Evolutionary conservation across 2,329 filamentous ascomycete species (phyloP).

Genomic region (Coleophoma crateriformis): DNA sequence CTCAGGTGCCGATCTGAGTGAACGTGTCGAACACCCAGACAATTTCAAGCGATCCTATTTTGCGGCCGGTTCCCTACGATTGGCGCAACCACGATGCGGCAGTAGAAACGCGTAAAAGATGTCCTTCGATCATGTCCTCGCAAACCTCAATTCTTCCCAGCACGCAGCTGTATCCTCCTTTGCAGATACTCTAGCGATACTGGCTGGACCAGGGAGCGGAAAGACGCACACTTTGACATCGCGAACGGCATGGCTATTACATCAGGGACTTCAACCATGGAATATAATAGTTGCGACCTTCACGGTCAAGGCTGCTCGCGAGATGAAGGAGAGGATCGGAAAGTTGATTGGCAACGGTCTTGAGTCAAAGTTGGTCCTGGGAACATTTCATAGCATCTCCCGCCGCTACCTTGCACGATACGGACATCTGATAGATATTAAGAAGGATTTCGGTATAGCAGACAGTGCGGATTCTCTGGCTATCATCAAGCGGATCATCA

Average conservation of each 20-base stretch:
- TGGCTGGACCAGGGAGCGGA: conserved; percentile 66
- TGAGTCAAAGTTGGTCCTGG: conserved; percentile 74
- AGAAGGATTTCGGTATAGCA: conserved; percentile 83
- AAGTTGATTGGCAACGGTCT: conserved; percentile 72
- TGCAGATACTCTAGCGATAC: conserved; percentile 52
- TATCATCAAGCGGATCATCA: conserved; percentile 78
- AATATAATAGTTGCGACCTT: conserved; percentile 96
- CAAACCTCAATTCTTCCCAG: conserved; percentile 60
- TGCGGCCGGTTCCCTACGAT: neutral
- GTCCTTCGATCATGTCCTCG: conserved; percentile 35
- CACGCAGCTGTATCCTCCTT: conserved; percentile 57
- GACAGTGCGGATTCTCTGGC: conserved; percentile 75
- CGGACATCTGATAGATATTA: conserved; percentile 76
- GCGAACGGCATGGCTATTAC: conserved; percentile 83
- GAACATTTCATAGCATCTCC: conserved; percentile 93
- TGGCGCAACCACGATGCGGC: neutral
- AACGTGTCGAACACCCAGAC: too few relatives aligned
- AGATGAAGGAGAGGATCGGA: conserved; percentile 88
- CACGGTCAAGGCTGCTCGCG: conserved; percentile 87
- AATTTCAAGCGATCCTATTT: too few relatives aligned
- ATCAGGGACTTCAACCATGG: conserved; percentile 68
- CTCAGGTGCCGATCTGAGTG: too few relatives aligned
- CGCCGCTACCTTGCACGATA: conserved; percentile 79
- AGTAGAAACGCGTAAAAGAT: conserved; percentile 10
- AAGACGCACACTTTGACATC: conserved; percentile 96